Conservation (phyloP, 164 flowering plant species). For the Annona squamosa region DNA sequence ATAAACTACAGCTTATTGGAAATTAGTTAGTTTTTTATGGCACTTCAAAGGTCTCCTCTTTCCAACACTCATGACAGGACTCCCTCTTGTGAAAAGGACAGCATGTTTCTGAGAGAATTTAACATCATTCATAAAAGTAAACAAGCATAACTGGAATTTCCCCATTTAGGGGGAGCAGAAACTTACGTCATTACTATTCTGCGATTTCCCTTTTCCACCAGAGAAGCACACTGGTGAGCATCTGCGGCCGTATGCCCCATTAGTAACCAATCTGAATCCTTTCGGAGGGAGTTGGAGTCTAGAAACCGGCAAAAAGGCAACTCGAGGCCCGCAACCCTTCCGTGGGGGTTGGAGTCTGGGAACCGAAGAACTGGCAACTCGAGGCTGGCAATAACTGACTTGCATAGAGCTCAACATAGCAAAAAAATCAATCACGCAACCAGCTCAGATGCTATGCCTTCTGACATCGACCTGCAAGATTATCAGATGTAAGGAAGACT, state of each 20-base stretch:
- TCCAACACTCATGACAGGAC: too few species aligned
- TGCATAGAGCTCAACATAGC: slow-evolving; percentile 33
- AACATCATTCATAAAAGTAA: too few species aligned
- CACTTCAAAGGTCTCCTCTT: too few species aligned
- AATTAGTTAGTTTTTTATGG: too few species aligned
- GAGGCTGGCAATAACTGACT: slow-evolving; percentile 21
- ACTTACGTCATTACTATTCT: slow-evolving; percentile 34
- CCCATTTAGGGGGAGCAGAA: too few species aligned
- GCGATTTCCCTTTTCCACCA: slow-evolving; percentile 54
- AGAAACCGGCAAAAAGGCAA: slow-evolving; percentile 7
- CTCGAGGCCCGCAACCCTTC: not conserved
- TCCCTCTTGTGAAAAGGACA: too few species aligned
- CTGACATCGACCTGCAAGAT: not conserved
- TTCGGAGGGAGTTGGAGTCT: slow-evolving; percentile 5
- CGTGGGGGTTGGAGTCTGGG: slow-evolving; percentile 4
- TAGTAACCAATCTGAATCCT: slow-evolving; percentile 12
- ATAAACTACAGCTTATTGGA: too few species aligned
- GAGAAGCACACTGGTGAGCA: slow-evolving; percentile 30
- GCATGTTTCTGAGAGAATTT: too few species aligned
- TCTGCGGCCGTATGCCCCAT: slow-evolving; percentile 17
- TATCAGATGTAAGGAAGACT: not conserved
- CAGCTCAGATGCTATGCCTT: not conserved
- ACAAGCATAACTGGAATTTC: too few species aligned
- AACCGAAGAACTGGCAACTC: not conserved
- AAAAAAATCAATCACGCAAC: slow-evolving; percentile 3